Conservation (phyloP, 176 grass and related monocot genomes). For the Hyparrhenia diplandra region DNA sequence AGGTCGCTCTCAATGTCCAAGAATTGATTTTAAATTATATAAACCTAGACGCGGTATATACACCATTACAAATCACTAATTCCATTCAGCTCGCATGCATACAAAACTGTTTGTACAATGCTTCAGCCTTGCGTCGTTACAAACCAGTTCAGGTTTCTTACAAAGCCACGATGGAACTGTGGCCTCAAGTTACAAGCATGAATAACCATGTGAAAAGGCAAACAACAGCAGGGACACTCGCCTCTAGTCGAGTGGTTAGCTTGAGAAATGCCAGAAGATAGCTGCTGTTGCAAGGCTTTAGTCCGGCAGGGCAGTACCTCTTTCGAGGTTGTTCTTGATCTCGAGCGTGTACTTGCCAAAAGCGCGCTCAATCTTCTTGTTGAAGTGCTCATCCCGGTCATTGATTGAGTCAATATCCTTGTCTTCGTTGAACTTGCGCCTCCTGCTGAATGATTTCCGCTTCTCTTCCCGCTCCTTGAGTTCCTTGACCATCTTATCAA, state of each 20-base stretch:
- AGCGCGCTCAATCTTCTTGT: constrained; percentile 95
- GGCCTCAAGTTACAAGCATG: constrained; percentile 9
- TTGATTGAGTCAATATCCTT: constrained; percentile 97
- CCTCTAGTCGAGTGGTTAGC: neutral
- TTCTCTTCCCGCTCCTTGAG: constrained; percentile 66
- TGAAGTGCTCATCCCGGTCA: constrained; percentile 93
- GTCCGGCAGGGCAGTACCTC: constrained; percentile 87
- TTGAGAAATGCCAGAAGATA: neutral
- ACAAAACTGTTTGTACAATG: constrained; percentile 26
- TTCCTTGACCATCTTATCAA: constrained; percentile 85
- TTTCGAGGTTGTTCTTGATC: constrained; percentile 98
- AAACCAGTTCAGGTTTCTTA: neutral
- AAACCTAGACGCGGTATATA: neutral
- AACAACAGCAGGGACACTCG: neutral
- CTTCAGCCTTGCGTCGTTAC: neutral
- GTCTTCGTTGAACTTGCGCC: constrained; percentile 89
- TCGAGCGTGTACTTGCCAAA: constrained; percentile 96
- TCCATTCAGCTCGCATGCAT: neutral
- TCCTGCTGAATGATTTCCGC: constrained; percentile 74
- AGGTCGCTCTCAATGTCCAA: neutral
- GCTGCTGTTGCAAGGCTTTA: neutral
- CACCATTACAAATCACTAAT: neutral
- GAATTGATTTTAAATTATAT: neutral
- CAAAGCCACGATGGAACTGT: constrained; percentile 17
- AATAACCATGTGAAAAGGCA: neutral